Conservation (phyloP, 2,329 filamentous ascomycete species). For the Exophiala calicioides region DNA sequence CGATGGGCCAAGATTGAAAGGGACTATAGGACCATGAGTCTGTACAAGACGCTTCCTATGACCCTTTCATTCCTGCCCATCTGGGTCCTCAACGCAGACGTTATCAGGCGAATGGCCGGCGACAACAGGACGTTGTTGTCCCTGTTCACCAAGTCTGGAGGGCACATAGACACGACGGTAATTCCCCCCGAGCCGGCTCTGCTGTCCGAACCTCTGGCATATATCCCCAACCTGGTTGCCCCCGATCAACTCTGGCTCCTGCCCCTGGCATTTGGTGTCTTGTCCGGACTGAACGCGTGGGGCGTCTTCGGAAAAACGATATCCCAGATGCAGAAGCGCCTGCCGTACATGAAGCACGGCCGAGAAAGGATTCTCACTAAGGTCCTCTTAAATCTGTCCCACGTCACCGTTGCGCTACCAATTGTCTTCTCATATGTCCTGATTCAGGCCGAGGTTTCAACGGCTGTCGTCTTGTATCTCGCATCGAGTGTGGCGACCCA, state of each 20-base stretch:
- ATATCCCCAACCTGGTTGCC: conserved; percentile 58
- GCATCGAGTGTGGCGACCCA: conserved; percentile 19
- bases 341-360: conserved; percentile 1
- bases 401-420: conserved; percentile 8
- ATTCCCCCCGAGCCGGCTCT: conserved; percentile 51
- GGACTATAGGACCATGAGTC: conserved; percentile 19
- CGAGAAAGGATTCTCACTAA: not conserved
- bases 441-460: conserved; percentile 16
- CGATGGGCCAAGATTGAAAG: conserved; percentile 27
- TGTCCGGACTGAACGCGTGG: conserved; percentile 19
- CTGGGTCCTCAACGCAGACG: conserved; percentile 23
- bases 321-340: conserved; percentile 1
- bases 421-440: conserved; percentile 17
- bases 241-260: conserved; percentile 21
- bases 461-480: conserved; percentile 23
- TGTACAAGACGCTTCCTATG: conserved; percentile 6
- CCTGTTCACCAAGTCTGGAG: conserved; percentile 15
- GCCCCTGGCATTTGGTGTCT: conserved; percentile 15
- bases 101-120: conserved; percentile 22
- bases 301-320: conserved; percentile 9
- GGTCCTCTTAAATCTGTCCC: conserved; percentile 9
- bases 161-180: conserved; percentile 26
- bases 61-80: conserved; percentile 23
- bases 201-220: conserved; percentile 57
- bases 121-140: conserved; percentile 18